Evolutionary conservation across 306 rosid species (phyloP), one percentile per base, ranked within the genome.

Genomic region (Cicer cuneatum): DNA sequence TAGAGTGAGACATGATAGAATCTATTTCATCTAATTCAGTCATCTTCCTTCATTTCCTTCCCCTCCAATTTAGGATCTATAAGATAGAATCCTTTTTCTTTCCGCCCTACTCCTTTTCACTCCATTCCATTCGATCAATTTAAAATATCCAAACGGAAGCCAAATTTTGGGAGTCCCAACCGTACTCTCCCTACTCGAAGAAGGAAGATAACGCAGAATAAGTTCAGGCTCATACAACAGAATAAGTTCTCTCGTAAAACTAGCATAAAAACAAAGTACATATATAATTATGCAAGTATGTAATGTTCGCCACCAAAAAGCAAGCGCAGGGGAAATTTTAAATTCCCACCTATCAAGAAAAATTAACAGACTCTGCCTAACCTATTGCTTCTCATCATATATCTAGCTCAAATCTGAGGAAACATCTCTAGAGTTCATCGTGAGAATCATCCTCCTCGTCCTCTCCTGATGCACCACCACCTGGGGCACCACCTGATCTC

Each of bases 381-480:
- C 61, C 84, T 80, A 78, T 15, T 77, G 38, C 53, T 70, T 60
- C 83, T 77, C 89, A 60, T 39, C 83, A 81, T 46, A 51, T 69
- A 79, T 69, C 65, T 12, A 35, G 53, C 45, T 69, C 70, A 58
- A 66, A 79, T 78, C 10, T n/a, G 46, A 78, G 16, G 24, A 69
- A 59, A 73, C 10, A 16, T 8, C 2, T 84, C 83, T 84, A 94
- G 37, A 95, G 99, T 86, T 95, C 98, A 0, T 95, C 97, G 6
- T 95, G 98, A 7, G 97, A 87, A 0, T 93, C 97, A 0, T 92
- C 97, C 2, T 92, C 98, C 5, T 94, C 98, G 1, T 85, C 93
- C 13, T 93, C 96, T 0, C 60, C 86, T 0, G 92, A 83, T 39
- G 63, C 85, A 21, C 87, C 92, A 9, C 86, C 93, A 6, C 91